Conservation (phyloP, 2,329 filamentous ascomycete species). For the Parasarocladium wereldwijsianum region DNA sequence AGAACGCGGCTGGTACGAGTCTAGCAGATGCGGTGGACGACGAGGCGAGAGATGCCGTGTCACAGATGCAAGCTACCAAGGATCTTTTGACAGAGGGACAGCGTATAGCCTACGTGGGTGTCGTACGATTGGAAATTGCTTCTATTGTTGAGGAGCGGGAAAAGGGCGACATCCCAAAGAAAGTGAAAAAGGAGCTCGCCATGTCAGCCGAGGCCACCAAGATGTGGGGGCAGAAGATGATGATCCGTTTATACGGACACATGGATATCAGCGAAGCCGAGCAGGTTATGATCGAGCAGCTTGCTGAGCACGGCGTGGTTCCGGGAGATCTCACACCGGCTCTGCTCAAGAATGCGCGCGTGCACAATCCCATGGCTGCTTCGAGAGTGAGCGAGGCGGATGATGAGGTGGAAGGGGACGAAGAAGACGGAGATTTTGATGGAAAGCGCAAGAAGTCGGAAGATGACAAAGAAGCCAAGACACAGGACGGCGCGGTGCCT, state of each 20-base stretch:
- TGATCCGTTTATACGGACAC: slow-evolving; percentile 84
- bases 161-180: slow-evolving; percentile 43
- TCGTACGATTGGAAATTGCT: slow-evolving; percentile 68
- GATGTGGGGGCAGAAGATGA: slow-evolving; percentile 98
- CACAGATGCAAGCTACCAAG: slow-evolving; percentile 92
- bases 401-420: background rate
- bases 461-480: slow-evolving; percentile 1
- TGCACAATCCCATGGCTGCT: slow-evolving; percentile 77
- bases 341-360: slow-evolving; percentile 80
- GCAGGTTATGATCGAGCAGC: slow-evolving; percentile 97
- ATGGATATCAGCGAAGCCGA: slow-evolving; percentile 91
- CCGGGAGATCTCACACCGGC: slow-evolving; percentile 71
- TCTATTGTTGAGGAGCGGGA: slow-evolving; percentile 60
- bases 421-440: background rate
- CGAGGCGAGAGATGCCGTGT: slow-evolving; percentile 69
- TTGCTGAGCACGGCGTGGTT: slow-evolving; percentile 81
- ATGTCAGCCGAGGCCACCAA: slow-evolving; percentile 63
- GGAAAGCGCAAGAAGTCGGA: background rate
- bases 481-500: slow-evolving; percentile 3
- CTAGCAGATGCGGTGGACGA: slow-evolving; percentile 62
- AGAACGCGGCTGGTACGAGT: slow-evolving; percentile 38
- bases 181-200: slow-evolving; percentile 56
- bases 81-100: slow-evolving; percentile 90
- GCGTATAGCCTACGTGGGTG: slow-evolving; percentile 86
- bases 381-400: slow-evolving; percentile 4